phyloP scores from a whole-genome alignment of 345 rosid genomes.

The Rubroshorea leprosula region DNA sequence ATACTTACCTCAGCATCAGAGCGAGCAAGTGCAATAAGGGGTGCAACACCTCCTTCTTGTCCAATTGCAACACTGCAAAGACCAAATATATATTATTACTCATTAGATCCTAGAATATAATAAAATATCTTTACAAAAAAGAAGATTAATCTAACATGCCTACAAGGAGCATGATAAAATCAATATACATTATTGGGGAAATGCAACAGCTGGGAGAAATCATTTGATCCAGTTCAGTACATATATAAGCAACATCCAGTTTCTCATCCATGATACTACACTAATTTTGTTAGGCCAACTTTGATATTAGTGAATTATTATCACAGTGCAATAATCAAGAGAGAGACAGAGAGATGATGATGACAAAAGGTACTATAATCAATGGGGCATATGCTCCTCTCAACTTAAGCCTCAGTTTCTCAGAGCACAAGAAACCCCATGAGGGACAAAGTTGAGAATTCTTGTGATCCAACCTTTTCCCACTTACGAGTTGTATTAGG shows the following conservation, averaged over 20 bases:
- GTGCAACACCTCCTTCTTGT: constrained; percentile 76
- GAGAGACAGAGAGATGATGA: too few species aligned
- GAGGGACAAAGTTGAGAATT: background rate
- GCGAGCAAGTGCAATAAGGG: constrained; percentile 61
- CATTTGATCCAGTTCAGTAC: too few species aligned
- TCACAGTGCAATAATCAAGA: too few species aligned
- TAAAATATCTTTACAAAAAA: too few species aligned
- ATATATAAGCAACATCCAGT: too few species aligned
- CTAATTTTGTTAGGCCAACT: too few species aligned
- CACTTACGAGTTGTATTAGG: background rate
- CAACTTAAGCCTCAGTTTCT: background rate
- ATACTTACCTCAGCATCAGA: constrained; percentile 59
- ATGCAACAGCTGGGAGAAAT: too few species aligned
- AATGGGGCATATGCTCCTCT: background rate
- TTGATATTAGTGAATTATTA: background rate
- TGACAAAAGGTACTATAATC: background rate
- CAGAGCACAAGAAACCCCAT: background rate
- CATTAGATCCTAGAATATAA: background rate
- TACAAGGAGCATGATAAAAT: too few species aligned
- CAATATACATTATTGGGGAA: too few species aligned
- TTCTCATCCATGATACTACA: too few species aligned
- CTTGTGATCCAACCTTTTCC: background rate
- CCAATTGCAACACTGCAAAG: constrained; percentile 60
- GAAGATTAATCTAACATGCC: too few species aligned
- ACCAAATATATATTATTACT: constrained; percentile 7